Percentiles rank a stretch among this genome's conserved stretches.
Evolutionary conservation across 441 rosid genomes (phyloP).

Genomic region (Macaranga tanarius): DNA sequence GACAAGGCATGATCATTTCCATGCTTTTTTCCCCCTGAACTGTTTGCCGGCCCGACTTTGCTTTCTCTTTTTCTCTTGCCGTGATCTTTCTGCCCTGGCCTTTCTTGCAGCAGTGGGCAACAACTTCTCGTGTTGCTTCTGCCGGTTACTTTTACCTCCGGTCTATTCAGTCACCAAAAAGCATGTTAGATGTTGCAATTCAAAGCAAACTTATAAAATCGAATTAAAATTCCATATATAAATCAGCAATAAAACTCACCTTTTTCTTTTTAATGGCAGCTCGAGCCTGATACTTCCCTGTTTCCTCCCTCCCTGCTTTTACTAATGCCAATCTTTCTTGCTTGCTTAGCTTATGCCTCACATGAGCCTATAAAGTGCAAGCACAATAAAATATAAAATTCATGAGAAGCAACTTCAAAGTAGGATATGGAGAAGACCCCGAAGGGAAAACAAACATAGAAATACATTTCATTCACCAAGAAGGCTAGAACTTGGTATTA

Average conservation of each 20-base stretch:
- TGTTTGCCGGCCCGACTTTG: constrained; percentile 48
- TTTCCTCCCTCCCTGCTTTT: constrained; percentile 85
- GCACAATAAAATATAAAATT: not conserved
- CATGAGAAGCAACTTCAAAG: not conserved
- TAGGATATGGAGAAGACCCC: too few relatives aligned
- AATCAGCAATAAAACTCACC: constrained; percentile 32
- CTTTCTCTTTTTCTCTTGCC: constrained; percentile 45
- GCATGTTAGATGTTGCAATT: not conserved
- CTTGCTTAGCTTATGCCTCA: constrained; percentile 69
- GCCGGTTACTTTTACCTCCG: constrained; percentile 77
- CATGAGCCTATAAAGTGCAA: constrained; percentile 57
- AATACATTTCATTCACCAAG: not conserved
- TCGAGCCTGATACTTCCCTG: constrained; percentile 65
- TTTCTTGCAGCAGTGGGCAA: constrained; percentile 81
- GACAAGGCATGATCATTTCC: constrained; percentile 46
- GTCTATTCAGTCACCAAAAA: constrained; percentile 35
- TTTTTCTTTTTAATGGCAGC: constrained; percentile 77
- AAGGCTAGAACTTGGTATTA: constrained; percentile 7
- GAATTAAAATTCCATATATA: not conserved
- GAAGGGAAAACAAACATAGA: too few relatives aligned
- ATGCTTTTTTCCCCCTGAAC: constrained; percentile 77
- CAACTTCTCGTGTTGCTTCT: constrained; percentile 77
- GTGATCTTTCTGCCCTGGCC: constrained; percentile 52
- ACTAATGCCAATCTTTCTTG: constrained; percentile 73
- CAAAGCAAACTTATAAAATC: not conserved